phyloP scores from a whole-genome alignment of 768 basidiomycete species.

The Ramaria sp. region DNA sequence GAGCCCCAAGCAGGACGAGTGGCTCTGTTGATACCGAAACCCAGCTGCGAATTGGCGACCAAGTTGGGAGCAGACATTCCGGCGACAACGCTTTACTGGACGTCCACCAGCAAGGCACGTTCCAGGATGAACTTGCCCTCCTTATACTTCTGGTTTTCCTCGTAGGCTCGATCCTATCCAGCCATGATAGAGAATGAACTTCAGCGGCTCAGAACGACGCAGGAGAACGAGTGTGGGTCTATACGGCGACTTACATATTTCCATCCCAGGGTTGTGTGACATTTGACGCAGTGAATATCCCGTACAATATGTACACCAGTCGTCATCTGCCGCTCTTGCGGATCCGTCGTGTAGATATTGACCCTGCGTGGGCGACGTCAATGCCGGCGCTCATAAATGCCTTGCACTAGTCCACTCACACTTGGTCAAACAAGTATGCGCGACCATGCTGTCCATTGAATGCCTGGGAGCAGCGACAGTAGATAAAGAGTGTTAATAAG shows the following conservation, averaged over 20 bases:
- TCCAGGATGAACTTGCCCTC: slow-evolving; percentile 98
- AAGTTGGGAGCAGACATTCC: neutral
- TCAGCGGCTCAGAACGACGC: neutral
- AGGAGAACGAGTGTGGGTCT: neutral
- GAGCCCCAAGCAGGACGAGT: neutral
- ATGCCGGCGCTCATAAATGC: neutral
- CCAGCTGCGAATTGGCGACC: neutral
- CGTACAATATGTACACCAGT: slow-evolving; percentile 95
- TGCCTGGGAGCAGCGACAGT: slow-evolving; percentile 40
- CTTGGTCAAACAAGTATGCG: slow-evolving; percentile 88
- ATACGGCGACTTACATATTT: slow-evolving; percentile 73
- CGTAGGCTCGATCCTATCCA: slow-evolving; percentile 83
- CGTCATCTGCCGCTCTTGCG: slow-evolving; percentile 90
- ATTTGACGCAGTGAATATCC: slow-evolving; percentile 91
- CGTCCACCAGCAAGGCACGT: slow-evolving; percentile 78
- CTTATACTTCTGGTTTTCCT: slow-evolving; percentile 89
- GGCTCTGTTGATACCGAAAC: neutral
- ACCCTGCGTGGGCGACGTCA: slow-evolving; percentile 41
- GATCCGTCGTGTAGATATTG: slow-evolving; percentile 83
- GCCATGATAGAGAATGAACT: slow-evolving; percentile 9
- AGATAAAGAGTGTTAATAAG: neutral
- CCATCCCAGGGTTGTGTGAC: slow-evolving; percentile 82
- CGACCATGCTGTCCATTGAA: slow-evolving; percentile 96
- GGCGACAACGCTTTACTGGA: slow-evolving; percentile 39
- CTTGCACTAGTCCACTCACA: slow-evolving; percentile 43